phyloP scores from a whole-genome alignment of 75 land plant genomes.

The Cunninghamia lanceolata region DNA sequence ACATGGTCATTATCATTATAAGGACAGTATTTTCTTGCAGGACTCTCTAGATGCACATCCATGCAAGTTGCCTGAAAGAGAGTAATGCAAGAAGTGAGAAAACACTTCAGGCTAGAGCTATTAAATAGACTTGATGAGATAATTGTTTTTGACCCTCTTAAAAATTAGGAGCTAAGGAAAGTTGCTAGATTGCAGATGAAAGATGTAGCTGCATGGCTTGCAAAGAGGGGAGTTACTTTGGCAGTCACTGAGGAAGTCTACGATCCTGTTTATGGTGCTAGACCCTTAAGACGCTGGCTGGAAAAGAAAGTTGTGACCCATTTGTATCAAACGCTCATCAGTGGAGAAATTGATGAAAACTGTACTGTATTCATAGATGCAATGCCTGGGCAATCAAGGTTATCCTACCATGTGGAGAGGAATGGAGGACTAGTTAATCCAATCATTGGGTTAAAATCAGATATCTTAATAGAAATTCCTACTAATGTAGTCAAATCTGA shows the following conservation, averaged over 20 bases:
- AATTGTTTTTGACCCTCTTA: conserved; percentile 87
- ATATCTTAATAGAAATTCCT: too few species aligned
- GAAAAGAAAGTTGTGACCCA: too few species aligned
- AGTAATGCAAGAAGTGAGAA: conserved; percentile 92
- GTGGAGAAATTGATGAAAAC: too few species aligned
- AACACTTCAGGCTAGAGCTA: too few species aligned
- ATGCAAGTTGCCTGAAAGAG: conserved; percentile 68
- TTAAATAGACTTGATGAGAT: too few species aligned
- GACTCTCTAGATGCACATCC: conserved; percentile 56
- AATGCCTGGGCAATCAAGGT: too few species aligned
- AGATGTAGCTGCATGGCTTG: conserved; percentile 73
- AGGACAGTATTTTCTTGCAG: conserved; percentile 84
- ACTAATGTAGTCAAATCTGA: conserved; percentile 20
- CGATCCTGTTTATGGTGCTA: conserved; percentile 95
- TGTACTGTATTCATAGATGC: too few species aligned
- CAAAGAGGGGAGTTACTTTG: conserved; percentile 89
- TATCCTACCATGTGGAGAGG: too few species aligned
- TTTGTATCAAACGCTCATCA: too few species aligned
- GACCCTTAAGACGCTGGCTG: too few species aligned
- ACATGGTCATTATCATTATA: conserved; percentile 90
- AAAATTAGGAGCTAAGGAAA: conserved; percentile 79
- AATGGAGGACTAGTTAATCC: too few species aligned
- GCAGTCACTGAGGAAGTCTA: conserved; percentile 93
- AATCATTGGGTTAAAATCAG: too few species aligned
- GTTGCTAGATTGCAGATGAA: conserved; percentile 88